Base-by-base conservation (phyloP, 495 filamentous ascomycete species). In the Margaritispora aquatica region DNA sequence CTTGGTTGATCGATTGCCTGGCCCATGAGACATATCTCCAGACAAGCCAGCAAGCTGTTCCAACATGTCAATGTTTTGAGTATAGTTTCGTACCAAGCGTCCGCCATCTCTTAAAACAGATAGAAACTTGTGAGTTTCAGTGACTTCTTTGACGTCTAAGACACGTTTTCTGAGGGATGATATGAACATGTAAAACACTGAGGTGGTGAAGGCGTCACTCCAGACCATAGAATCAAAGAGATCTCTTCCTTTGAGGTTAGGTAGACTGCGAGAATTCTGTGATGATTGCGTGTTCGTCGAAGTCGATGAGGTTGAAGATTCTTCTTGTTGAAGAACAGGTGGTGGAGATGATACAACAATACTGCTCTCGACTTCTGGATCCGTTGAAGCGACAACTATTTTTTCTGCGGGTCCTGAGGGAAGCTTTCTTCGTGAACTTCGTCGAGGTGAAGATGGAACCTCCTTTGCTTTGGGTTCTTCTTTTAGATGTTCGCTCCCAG, bases 1-100 rank as follows among this genome's bases (percentile, higher is more conserved):
- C 57, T 61, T 60, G 59, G 69, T 31, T 46, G 49, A 72, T 22
- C 79, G 71, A 61, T 75, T 84, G 8, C 86, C 85, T 2, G 78
- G 74, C 1, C 85, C 85, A 5, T 73, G 68, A 5, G 71, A 67
- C 21, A 88, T 68, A 17, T 77, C 74, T 0, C 77, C 80, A 26
- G 70, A 73, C 41, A 88, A 75, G 8, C 85, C 84, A 20, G 85
- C 80, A 21, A 84, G 78, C 53, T 83, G 80, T 59, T 89, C 86
- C 4, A 89, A 74, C 58, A 80, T 80, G 58, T 89, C 86, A 26
- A 89, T 89, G 52, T 89, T 89, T 62, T 89, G 86, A 0, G 85
- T 88, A 62, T 88, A 88, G 54, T 84, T 86, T 29, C 85, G 69
- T 17, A 86, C 79, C 22, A 88, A 69, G 47, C 84, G 83, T 1